Base-by-base conservation (phyloP, 2,329 filamentous ascomycete species). In the Nigrospora sphaerica region DNA sequence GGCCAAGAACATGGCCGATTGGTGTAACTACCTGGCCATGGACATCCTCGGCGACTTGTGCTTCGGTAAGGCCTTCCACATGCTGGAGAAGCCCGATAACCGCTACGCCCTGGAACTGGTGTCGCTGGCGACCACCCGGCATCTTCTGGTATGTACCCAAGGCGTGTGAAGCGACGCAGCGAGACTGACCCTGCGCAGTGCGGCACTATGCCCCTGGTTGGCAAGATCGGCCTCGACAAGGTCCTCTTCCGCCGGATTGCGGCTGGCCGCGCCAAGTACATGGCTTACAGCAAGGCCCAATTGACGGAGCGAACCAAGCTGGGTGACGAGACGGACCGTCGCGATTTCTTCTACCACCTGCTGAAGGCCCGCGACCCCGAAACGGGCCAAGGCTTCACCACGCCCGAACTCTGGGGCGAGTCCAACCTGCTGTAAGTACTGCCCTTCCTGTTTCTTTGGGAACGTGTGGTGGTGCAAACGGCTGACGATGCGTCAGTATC, bases 281-380 rank as follows among this genome's bases (percentile, higher is more conserved):
- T 88, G 75, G 74, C 75, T 44, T 87, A 87, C 66, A 85, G 81
- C 62, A 81, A 83, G 42, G 69, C 72, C 2, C 84, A 87, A 63
- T 74, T 86, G 36, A 75, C 75, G 13, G 79, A 86, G 57, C 76
- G 84, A 19, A 85, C 82, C 42, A 79, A 81, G 50, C 68, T 84
- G 23, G 82, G 82, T 28, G 80, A 81, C 52, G 80, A 78, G 52
- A 81, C 76, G 41, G 81, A 80, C 55, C 82, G 84, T 32, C 80
- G 83, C 47, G 85, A 88, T 60, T 88, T 88, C 69, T 88, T 88
- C 68, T 83, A 86, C 64, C 82, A 88, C 62, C 74, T 89, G 12
- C 75, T 88, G 49, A 83, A 82, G 57, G 84, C 85, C 9, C 77
- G 78, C 35, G 85, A 88, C 53, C 83, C 83, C 12, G 83, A 87